A percentile compares a stretch with the other conserved stretches of the same genome.
Evolutionary conservation across 129 eudicot species (phyloP).

Genomic region (Solidago caesia): DNA sequence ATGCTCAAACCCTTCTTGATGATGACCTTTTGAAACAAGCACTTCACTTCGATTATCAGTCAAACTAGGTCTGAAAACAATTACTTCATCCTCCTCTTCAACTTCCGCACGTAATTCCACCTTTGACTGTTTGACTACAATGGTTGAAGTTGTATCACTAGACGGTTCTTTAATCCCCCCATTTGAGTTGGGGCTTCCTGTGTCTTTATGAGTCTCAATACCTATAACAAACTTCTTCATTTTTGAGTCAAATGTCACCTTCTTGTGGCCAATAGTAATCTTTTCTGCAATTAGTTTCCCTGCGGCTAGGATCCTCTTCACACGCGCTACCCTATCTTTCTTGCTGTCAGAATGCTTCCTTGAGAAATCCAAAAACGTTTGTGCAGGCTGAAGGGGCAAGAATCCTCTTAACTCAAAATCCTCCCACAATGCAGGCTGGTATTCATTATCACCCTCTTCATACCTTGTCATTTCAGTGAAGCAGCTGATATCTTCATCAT

Average conservation of each 20-base stretch:
- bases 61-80: constrained; percentile 52
- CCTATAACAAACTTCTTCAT: constrained; percentile 48
- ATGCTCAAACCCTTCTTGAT: constrained; percentile 25
- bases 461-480: constrained; percentile 53
- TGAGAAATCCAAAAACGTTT: constrained; percentile 52
- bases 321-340: constrained; percentile 47
- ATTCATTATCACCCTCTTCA: constrained; percentile 49
- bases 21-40: constrained; percentile 19
- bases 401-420: constrained; percentile 69
- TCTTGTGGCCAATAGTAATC: constrained; percentile 44
- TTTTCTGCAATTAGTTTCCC: constrained; percentile 47
- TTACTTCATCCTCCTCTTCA: constrained; percentile 69
- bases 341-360: constrained; percentile 52
- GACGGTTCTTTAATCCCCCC: constrained; percentile 13
- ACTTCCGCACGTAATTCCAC: constrained; percentile 32
- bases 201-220: constrained; percentile 31
- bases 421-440: constrained; percentile 61
- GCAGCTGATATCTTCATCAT: constrained; percentile 40
- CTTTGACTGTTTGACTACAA: constrained; percentile 21
- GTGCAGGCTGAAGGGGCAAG: constrained; percentile 62
- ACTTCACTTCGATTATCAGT: constrained; percentile 44
- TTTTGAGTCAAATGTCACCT: constrained; percentile 41
- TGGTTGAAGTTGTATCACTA: constrained; percentile 20
- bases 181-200: constrained; percentile 27
- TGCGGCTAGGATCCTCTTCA: constrained; percentile 53